Conservation (phyloP, 345 rosid species). For the Hypericum androsaemum region DNA sequence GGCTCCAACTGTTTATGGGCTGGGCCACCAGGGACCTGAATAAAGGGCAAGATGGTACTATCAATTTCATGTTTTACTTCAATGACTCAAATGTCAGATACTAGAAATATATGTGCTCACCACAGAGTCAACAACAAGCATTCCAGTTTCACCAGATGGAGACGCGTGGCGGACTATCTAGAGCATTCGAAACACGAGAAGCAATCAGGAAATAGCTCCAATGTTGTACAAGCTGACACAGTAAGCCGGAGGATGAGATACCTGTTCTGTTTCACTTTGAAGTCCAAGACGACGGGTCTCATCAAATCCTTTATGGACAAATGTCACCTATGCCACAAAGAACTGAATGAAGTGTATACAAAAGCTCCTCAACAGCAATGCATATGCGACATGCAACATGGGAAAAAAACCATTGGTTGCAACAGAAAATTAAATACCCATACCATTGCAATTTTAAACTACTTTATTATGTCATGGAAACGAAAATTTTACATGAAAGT, state of each 20-base stretch:
- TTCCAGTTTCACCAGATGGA: slow-evolving; percentile 74
- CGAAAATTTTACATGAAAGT: too few species aligned
- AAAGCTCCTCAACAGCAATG: not conserved
- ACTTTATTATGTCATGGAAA: too few species aligned
- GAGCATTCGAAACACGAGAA: slow-evolving; percentile 20
- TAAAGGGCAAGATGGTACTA: slow-evolving; percentile 14
- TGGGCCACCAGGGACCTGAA: slow-evolving; percentile 95
- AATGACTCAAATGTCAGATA: not conserved
- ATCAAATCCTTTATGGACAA: slow-evolving; percentile 92
- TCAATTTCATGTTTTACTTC: not conserved
- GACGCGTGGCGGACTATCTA: slow-evolving; percentile 81
- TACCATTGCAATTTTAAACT: too few species aligned
- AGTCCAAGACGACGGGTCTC: slow-evolving; percentile 96
- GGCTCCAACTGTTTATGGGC: slow-evolving; percentile 75
- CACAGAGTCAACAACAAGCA: slow-evolving; percentile 93
- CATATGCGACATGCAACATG: not conserved
- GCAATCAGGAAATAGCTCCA: slow-evolving; percentile 10
- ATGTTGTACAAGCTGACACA: slow-evolving; percentile 1
- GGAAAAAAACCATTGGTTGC: too few species aligned
- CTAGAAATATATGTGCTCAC: slow-evolving; percentile 27
- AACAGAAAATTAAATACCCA: too few species aligned
- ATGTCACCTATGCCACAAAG: slow-evolving; percentile 47
- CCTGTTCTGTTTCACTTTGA: slow-evolving; percentile 80
- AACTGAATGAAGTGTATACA: slow-evolving; percentile 5
- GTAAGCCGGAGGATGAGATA: slow-evolving; percentile 14